Conservation (phyloP, 1,284 basidiomycete species). For the Sporisorium iseilematis-ciliati region DNA sequence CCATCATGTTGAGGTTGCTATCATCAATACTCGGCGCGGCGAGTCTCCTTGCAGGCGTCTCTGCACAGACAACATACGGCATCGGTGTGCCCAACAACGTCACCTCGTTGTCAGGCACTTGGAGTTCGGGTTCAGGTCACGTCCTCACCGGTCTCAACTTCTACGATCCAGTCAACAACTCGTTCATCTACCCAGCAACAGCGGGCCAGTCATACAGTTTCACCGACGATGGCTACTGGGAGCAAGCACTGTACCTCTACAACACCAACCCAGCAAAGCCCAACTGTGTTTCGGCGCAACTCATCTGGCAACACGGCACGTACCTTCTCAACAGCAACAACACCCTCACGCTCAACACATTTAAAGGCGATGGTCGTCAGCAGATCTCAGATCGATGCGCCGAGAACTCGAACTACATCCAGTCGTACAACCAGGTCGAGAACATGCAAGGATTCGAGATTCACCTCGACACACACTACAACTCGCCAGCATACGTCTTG, state of each 20-base stretch:
- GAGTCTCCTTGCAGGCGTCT: conserved; percentile 17
- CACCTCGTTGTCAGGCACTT: conserved; percentile 60
- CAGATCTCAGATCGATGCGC: conserved; percentile 46
- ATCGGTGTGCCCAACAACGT: conserved; percentile 47
- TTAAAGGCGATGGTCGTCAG: conserved; percentile 59
- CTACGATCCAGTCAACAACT: conserved; percentile 63
- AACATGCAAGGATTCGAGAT: conserved; percentile 52
- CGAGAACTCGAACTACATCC: conserved; percentile 48
- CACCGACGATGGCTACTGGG: conserved; percentile 64
- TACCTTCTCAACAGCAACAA: conserved; percentile 54
- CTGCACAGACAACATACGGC: conserved; percentile 38
- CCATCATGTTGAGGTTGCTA: conserved; percentile 25
- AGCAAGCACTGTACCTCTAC: conserved; percentile 62
- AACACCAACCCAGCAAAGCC: conserved; percentile 57
- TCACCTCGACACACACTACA: conserved; percentile 36
- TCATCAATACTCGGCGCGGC: conserved; percentile 29
- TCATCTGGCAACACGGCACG: conserved; percentile 68
- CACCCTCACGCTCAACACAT: conserved; percentile 56
- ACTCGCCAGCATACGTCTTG: conserved; percentile 41
- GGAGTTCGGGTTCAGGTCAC: conserved; percentile 60
- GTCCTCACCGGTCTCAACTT: conserved; percentile 65
- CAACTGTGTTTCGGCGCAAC: conserved; percentile 64
- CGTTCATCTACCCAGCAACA: conserved; percentile 60
- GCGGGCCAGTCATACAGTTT: conserved; percentile 67
- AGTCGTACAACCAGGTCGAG: conserved; percentile 57